phyloP scores from a whole-genome alignment of 2,329 filamentous ascomycete genomes.

The Aureobasidium subglaciale region DNA sequence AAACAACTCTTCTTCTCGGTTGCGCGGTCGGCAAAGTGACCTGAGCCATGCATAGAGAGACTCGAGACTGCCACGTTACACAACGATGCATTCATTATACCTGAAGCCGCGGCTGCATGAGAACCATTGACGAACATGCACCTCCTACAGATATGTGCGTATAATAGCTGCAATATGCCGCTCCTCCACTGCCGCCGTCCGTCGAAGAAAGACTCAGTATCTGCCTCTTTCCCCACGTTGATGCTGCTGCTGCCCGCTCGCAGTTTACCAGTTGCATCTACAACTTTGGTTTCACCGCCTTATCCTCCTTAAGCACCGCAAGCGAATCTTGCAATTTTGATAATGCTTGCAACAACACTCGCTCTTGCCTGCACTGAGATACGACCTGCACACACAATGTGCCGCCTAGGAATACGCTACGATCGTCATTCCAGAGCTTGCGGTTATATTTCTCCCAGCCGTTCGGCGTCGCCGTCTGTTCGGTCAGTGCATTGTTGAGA shows the following conservation, averaged over 20 bases:
- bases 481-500: slow-evolving; percentile 41
- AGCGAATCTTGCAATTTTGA: slow-evolving; percentile 44
- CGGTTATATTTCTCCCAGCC: slow-evolving; percentile 57
- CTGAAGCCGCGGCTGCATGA: slow-evolving; percentile 1
- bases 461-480: slow-evolving; percentile 26
- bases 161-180: neutral
- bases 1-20: neutral
- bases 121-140: neutral
- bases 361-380: slow-evolving; percentile 48
- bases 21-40: neutral
- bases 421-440: slow-evolving; percentile 50
- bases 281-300: slow-evolving; percentile 1
- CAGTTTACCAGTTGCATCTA: neutral
- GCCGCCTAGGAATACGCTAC: slow-evolving; percentile 47
- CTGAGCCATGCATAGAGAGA: neutral
- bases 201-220: neutral
- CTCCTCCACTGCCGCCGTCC: neutral
- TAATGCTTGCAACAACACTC: slow-evolving; percentile 48
- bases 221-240: neutral
- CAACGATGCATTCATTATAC: neutral
- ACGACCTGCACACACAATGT: slow-evolving; percentile 52
- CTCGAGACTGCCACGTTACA: slow-evolving; percentile 7
- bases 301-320: slow-evolving; percentile 17
- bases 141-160: neutral
- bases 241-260: neutral